A percentile compares a stretch with the other conserved stretches of the same genome.
These are phyloP conservation scores for Coemansia sp. DNA, from an alignment of 192 early-diverging fungal genomes.

Conservation along the genomic window DNA sequence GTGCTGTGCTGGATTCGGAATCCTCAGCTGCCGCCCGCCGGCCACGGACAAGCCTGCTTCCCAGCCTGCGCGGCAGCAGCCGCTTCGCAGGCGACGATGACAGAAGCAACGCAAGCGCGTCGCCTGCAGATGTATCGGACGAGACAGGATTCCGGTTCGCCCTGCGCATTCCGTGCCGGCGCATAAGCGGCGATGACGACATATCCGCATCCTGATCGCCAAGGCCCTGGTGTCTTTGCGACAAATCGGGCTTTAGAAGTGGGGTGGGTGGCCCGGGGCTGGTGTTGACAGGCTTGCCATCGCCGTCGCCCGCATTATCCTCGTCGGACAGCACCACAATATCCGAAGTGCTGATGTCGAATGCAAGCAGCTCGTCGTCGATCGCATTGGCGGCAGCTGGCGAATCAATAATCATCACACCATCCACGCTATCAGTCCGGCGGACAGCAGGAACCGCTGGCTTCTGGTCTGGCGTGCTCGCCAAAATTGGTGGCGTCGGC, in stretches of 20 bases:
- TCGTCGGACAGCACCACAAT: conserved; percentile 31
- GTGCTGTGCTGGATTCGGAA: not conserved
- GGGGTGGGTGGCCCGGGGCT: not conserved
- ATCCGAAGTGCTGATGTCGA: conserved; percentile 28
- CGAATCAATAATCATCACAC: not conserved
- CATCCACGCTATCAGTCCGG: not conserved
- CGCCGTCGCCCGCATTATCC: not conserved
- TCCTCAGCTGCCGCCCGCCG: not conserved
- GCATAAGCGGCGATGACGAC: conserved; percentile 13
- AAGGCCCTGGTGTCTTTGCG: not conserved
- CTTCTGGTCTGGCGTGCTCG: conserved; percentile 5
- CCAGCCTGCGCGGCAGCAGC: conserved; percentile 3
- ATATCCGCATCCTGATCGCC: conserved; percentile 5
- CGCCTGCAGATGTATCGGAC: not conserved
- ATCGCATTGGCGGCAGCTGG: not conserved
- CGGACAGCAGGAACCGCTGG: not conserved
- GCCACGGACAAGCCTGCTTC: conserved; percentile 11
- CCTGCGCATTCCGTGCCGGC: not conserved
- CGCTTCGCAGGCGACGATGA: conserved; percentile 4
- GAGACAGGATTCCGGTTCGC: not conserved
- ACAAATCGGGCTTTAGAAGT: not conserved
- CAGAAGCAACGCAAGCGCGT: not conserved
- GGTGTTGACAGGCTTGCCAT: not conserved
- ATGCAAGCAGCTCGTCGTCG: conserved; percentile 16
- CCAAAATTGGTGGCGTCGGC: conserved; percentile 15